Evolutionary conservation across 163 green algal species (phyloP).

Genomic region (Scenedesmus sp.): DNA sequence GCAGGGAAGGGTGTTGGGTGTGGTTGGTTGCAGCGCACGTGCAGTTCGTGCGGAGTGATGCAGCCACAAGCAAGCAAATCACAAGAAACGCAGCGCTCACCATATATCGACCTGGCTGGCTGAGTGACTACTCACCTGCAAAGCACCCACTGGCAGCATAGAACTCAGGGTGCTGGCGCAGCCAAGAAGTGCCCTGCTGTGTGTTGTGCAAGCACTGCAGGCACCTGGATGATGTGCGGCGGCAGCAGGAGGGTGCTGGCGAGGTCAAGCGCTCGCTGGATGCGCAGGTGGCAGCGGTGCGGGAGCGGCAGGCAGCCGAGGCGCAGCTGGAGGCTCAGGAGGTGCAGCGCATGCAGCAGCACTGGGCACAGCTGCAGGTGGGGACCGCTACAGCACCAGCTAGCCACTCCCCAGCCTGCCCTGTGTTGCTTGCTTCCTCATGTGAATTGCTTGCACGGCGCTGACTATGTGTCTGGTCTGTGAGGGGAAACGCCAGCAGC

Average conservation of each 20-base stretch:
- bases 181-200: background rate
- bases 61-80: too few species aligned
- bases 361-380: slow-evolving; percentile 51
- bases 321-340: slow-evolving; percentile 36
- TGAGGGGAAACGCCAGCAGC: background rate
- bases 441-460: background rate
- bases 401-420: background rate
- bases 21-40: too few species aligned
- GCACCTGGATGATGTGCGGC: slow-evolving; percentile 62
- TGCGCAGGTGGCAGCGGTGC: slow-evolving; percentile 60
- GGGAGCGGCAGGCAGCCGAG: slow-evolving; percentile 36
- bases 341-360: slow-evolving; percentile 50
- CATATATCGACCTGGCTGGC: too few species aligned
- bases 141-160: background rate
- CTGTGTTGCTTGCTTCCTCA: background rate
- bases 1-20: background rate
- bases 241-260: slow-evolving; percentile 50
- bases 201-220: slow-evolving; percentile 20
- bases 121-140: too few species aligned
- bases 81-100: too few species aligned
- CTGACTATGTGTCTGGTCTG: background rate
- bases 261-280: slow-evolving; percentile 61
- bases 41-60: too few species aligned
- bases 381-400: background rate
- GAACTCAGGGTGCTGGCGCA: background rate